Conservation (phyloP, 257 asterid genomes). For the Verbena officinalis region DNA sequence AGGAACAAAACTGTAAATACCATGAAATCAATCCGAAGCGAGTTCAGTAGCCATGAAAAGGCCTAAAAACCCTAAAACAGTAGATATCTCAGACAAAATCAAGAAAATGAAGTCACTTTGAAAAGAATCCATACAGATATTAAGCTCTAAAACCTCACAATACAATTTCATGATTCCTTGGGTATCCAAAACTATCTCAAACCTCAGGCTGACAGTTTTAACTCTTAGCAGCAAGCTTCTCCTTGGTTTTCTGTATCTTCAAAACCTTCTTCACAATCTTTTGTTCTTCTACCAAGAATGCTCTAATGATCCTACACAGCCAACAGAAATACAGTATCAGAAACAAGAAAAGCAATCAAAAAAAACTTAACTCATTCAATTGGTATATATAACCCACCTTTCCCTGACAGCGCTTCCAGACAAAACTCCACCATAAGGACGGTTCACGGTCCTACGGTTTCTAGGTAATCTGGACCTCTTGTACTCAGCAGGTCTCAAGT, state of each 20-base stretch:
- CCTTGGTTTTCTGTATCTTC: conserved; percentile 61
- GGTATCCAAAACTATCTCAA: conserved; percentile 31
- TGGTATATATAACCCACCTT: conserved; percentile 38
- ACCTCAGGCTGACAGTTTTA: too few relatives aligned
- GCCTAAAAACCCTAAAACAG: conserved; percentile 18
- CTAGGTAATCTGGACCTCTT: conserved; percentile 59
- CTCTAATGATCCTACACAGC: conserved; percentile 48
- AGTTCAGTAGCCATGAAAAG: conserved; percentile 11
- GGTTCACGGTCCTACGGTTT: conserved; percentile 62
- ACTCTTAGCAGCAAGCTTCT: conserved; percentile 50
- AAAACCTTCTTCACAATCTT: conserved; percentile 65
- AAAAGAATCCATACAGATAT: conserved; percentile 19
- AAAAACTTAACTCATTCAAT: background rate
- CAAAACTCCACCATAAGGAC: conserved; percentile 61
- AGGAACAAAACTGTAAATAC: too few relatives aligned
- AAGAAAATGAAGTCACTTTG: conserved; percentile 13
- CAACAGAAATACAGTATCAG: background rate
- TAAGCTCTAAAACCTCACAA: conserved; percentile 26
- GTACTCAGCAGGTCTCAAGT: conserved; percentile 64
- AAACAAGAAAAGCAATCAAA: background rate
- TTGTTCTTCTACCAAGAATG: conserved; percentile 63
- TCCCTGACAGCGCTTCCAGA: conserved; percentile 61
- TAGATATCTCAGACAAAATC: conserved; percentile 30
- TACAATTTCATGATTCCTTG: conserved; percentile 25
- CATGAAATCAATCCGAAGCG: conserved; percentile 21